These are phyloP conservation scores for Clitopilus passeckerianus DNA, from an alignment of 768 basidiomycete genomes.

Conservation along the genomic window DNA sequence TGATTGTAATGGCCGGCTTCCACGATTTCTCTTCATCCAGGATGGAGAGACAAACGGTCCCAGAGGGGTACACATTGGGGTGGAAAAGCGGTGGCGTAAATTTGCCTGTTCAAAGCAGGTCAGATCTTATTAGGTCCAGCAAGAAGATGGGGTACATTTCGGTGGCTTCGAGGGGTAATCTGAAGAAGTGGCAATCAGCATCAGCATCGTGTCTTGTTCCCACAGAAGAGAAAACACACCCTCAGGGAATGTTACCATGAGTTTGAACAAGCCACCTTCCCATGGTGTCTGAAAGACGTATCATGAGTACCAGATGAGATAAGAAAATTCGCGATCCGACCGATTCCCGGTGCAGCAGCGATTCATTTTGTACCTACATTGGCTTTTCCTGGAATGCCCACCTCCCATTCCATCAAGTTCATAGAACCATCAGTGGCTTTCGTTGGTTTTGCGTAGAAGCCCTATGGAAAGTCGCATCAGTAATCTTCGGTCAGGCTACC, in stretches of 20 bases:
- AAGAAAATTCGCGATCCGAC: too few relatives aligned
- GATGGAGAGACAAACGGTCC: conserved; percentile 96
- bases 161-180: conserved; percentile 96
- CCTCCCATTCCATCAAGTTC: conserved; percentile 98
- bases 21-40: conserved; percentile 98
- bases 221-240: conserved; percentile 42
- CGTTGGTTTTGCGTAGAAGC: conserved; percentile 92
- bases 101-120: conserved; percentile 61
- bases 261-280: conserved; percentile 95
- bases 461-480: conserved; percentile 42
- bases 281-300: conserved; percentile 76
- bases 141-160: conserved; percentile 58
- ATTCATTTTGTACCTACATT: conserved; percentile 48
- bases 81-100: conserved; percentile 95
- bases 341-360: too few relatives aligned
- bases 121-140: neutral
- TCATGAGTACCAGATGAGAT: too few relatives aligned
- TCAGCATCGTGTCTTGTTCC: too few relatives aligned
- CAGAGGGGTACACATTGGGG: conserved; percentile 98
- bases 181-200: conserved; percentile 20
- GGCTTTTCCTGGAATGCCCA: conserved; percentile 93
- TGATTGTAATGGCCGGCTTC: conserved; percentile 99
- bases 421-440: conserved; percentile 91
- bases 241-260: conserved; percentile 94
- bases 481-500: neutral